These are phyloP conservation scores for Bidens hawaiensis DNA, from an alignment of 140 eudicot species.

Conservation along the genomic window DNA sequence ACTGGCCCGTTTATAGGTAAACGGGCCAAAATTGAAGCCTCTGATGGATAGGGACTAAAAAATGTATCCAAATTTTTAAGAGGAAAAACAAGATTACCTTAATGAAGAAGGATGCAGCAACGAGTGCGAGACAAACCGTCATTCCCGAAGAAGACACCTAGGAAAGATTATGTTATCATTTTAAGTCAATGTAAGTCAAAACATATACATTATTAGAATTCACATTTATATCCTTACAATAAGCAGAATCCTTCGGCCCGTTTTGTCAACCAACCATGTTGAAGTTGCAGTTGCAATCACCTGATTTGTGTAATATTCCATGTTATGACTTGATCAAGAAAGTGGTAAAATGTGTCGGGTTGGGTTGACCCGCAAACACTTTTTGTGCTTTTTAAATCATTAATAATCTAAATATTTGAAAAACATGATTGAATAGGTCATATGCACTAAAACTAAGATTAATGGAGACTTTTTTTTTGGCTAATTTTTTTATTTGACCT, in stretches of 20 bases:
- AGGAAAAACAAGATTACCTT: conserved; percentile 46
- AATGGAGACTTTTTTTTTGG: no score
- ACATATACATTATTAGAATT: not conserved
- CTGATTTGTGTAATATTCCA: conserved; percentile 30
- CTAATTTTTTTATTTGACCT: not conserved
- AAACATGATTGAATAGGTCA: not conserved
- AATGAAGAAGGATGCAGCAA: conserved; percentile 58
- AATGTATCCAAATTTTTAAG: not conserved
- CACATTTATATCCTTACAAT: conserved; percentile 40
- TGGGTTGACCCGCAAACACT: not conserved
- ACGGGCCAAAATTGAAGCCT: no score
- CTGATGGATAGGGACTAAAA: no score
- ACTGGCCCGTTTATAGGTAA: no score
- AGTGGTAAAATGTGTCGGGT: no score
- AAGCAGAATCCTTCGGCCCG: conserved; percentile 81
- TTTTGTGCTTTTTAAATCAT: not conserved
- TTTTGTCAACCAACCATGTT: conserved; percentile 87
- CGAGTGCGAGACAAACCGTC: no score
- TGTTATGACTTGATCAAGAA: no score
- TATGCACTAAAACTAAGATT: no score
- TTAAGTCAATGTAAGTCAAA: not conserved
- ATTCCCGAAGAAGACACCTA: no score
- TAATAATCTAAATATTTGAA: not conserved
- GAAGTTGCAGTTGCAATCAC: conserved; percentile 85
- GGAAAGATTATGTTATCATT: not conserved